These are phyloP conservation scores for Halenospora varia DNA, from an alignment of 495 filamentous ascomycete species.

Conservation along the genomic window DNA sequence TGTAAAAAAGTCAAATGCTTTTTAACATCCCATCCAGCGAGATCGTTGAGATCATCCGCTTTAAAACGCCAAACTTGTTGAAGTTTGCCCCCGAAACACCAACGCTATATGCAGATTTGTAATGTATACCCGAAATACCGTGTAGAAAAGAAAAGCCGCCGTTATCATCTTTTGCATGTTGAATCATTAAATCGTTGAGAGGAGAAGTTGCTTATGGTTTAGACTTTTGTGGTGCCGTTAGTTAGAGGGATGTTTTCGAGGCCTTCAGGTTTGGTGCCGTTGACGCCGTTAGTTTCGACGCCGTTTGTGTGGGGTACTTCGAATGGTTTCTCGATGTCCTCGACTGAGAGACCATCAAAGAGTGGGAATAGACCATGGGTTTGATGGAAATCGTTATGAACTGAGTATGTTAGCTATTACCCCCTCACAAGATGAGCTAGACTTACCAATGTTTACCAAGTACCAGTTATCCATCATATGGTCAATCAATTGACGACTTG, in stretches of 20 bases:
- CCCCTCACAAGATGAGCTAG: neutral
- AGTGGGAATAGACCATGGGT: constrained; percentile 72
- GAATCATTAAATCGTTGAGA: constrained; percentile 24
- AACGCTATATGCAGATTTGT: constrained; percentile 20
- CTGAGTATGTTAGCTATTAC: constrained; percentile 38
- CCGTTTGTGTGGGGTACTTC: constrained; percentile 18
- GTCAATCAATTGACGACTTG: constrained; percentile 79
- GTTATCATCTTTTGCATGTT: constrained; percentile 22
- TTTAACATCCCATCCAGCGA: constrained; percentile 5
- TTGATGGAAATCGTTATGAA: constrained; percentile 94
- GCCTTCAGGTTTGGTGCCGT: constrained; percentile 10
- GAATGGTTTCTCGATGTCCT: constrained; percentile 54
- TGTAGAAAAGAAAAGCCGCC: constrained; percentile 11
- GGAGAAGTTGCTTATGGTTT: neutral
- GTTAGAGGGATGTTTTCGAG: constrained; percentile 9
- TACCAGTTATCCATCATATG: constrained; percentile 86
- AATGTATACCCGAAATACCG: constrained; percentile 6
- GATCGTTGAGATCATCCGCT: constrained; percentile 27
- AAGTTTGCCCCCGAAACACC: constrained; percentile 25
- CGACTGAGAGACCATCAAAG: constrained; percentile 72
- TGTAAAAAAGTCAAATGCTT: neutral
- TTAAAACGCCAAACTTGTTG: constrained; percentile 38
- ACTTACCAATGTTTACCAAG: constrained; percentile 89
- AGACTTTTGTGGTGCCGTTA: constrained; percentile 9
- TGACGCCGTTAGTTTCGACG: constrained; percentile 8